A percentile compares a stretch with the other conserved stretches of the same genome.
Evolutionary conservation across 768 basidiomycete species (phyloP).

Genomic region (Boletus pseudo-olivaceus): DNA sequence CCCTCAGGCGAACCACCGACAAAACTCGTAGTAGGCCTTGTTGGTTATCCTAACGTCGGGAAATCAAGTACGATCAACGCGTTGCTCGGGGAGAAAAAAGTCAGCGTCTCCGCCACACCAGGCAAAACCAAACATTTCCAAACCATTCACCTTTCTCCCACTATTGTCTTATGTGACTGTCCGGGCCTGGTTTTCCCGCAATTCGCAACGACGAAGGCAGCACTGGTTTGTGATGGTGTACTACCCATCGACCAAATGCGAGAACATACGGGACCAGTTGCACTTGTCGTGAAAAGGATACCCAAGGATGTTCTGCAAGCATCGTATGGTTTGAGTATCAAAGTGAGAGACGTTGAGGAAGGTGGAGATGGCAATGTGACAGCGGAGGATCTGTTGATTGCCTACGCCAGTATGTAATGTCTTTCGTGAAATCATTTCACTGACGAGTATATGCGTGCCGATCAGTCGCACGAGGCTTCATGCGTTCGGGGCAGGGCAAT

Average conservation of each 20-base stretch:
- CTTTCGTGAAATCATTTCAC: neutral
- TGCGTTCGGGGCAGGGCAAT: slow-evolving; percentile 91
- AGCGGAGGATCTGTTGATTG: slow-evolving; percentile 77
- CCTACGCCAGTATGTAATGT: slow-evolving; percentile 82
- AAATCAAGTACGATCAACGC: slow-evolving; percentile 99
- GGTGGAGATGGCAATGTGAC: slow-evolving; percentile 75
- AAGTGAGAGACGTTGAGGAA: slow-evolving; percentile 62
- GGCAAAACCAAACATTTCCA: slow-evolving; percentile 99
- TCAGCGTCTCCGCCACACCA: slow-evolving; percentile 96
- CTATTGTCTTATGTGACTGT: slow-evolving; percentile 91
- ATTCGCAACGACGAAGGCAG: slow-evolving; percentile 95
- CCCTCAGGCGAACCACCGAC: slow-evolving; percentile 51
- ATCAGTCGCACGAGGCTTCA: slow-evolving; percentile 88
- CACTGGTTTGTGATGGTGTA: slow-evolving; percentile 94
- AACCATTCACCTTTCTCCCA: slow-evolving; percentile 88
- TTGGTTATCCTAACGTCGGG: slow-evolving; percentile 98
- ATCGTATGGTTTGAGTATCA: slow-evolving; percentile 82
- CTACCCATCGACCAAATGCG: slow-evolving; percentile 96
- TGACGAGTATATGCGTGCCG: slow-evolving; percentile 14
- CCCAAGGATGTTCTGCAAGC: slow-evolving; percentile 84
- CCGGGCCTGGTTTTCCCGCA: slow-evolving; percentile 98
- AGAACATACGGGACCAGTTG: slow-evolving; percentile 83
- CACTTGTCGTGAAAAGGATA: slow-evolving; percentile 74
- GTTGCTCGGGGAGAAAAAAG: slow-evolving; percentile 92
- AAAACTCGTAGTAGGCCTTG: slow-evolving; percentile 81